Evolutionary conservation across 192 early-diverging fungal genomes (phyloP).

Genomic region (Phycomyces blakesleeanus): DNA sequence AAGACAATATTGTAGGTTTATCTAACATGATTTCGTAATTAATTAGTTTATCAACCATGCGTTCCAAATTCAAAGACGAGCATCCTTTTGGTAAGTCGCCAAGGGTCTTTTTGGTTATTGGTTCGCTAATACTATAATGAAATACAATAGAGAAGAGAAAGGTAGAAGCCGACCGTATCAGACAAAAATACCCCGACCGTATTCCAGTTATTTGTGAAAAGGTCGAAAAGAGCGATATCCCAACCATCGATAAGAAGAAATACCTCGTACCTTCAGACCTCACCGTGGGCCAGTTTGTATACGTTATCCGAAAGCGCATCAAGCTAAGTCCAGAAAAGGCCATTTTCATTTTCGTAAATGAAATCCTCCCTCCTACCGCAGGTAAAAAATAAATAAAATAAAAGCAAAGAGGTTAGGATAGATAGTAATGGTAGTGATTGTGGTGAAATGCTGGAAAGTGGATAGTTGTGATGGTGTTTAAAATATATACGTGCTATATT

Average conservation of each 20-base stretch:
- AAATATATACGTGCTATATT: no score
- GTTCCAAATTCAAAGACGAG: conserved; percentile 96
- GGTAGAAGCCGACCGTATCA: conserved; percentile 93
- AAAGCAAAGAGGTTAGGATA: no score
- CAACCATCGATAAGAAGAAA: conserved; percentile 99
- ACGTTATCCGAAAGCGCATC: conserved; percentile 95
- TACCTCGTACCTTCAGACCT: conserved; percentile 97
- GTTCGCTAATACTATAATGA: no score
- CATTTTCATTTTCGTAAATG: conserved; percentile 99
- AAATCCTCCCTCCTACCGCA: conserved; percentile 88
- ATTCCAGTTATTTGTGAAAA: conserved; percentile 93
- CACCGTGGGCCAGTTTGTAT: conserved; percentile 97
- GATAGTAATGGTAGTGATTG: no score
- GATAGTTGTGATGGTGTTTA: no score
- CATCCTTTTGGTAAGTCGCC: conserved; percentile 77
- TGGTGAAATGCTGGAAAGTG: no score
- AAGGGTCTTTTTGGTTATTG: no score
- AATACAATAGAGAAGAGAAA: conserved; percentile 84
- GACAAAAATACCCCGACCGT: conserved; percentile 93
- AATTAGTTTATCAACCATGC: conserved; percentile 46
- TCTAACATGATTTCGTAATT: no score
- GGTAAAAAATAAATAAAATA: conserved; percentile 37
- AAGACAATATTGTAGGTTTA: no score
- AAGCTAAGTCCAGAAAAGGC: conserved; percentile 97
- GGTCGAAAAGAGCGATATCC: conserved; percentile 97